Evolutionary conservation across 75 land plant genomes (phyloP).

Genomic region (Sequoiadendron giganteum): DNA sequence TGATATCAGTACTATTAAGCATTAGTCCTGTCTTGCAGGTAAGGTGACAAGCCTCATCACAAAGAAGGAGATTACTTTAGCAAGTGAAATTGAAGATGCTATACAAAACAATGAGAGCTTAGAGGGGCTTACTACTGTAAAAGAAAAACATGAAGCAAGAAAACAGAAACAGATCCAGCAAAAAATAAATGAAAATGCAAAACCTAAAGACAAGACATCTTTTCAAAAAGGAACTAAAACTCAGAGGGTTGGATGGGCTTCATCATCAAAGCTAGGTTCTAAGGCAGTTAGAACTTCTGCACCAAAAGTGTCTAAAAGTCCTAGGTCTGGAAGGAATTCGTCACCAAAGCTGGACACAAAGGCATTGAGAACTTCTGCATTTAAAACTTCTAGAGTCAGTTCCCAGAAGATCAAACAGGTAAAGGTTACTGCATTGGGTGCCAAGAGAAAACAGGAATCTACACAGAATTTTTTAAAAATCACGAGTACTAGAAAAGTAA

Average conservation of each 20-base stretch:
- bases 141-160: conserved; percentile 13
- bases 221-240: conserved; percentile 13
- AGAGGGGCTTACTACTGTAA: conserved; percentile 54
- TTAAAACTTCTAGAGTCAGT: neutral
- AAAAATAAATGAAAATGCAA: conserved; percentile 21
- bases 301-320: neutral
- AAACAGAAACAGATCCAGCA: conserved; percentile 27
- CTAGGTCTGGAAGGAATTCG: neutral
- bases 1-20: neutral
- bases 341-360: neutral
- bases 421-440: neutral
- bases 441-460: neutral
- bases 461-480: neutral
- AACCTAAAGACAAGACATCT: conserved; percentile 5
- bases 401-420: neutral
- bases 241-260: neutral
- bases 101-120: conserved; percentile 83
- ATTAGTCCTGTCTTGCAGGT: conserved; percentile 40
- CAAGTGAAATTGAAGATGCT: conserved; percentile 84
- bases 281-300: neutral
- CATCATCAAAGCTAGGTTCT: neutral
- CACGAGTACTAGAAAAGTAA: neutral
- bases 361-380: neutral
- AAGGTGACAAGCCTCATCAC: conserved; percentile 91
- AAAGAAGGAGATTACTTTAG: conserved; percentile 70